These are phyloP conservation scores for Xanthoparmelia taractica DNA, from an alignment of 495 filamentous ascomycete genomes.

Conservation along the genomic window DNA sequence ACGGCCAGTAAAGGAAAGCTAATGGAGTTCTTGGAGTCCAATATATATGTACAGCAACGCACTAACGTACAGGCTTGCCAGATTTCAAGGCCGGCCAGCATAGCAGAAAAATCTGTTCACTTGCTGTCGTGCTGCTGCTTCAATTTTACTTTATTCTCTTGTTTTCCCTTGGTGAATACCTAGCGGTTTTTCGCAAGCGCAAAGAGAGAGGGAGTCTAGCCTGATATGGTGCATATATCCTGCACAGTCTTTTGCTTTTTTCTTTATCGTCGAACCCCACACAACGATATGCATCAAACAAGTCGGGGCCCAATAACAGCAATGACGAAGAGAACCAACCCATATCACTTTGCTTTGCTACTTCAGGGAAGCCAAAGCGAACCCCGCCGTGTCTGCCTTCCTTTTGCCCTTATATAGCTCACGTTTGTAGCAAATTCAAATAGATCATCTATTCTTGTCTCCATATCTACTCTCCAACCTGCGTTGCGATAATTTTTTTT, in stretches of 20 bases:
- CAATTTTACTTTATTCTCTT: too few relatives aligned
- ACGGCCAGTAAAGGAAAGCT: neutral
- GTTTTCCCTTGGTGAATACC: too few relatives aligned
- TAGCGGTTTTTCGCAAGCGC: neutral
- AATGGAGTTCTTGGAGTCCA: neutral
- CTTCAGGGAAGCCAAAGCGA: constrained; percentile 15
- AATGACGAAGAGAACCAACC: too few relatives aligned
- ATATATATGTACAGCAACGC: neutral
- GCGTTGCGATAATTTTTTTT: too few relatives aligned
- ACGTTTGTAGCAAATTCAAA: constrained; percentile 7
- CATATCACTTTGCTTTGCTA: neutral
- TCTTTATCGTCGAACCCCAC: neutral
- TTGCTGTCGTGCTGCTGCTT: too few relatives aligned
- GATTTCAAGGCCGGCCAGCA: too few relatives aligned
- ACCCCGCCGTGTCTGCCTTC: neutral
- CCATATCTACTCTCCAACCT: neutral
- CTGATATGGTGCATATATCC: neutral
- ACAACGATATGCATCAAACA: neutral
- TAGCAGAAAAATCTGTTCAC: too few relatives aligned
- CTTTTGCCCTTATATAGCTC: neutral
- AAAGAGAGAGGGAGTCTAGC: neutral
- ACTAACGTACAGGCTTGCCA: too few relatives aligned
- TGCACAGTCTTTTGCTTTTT: neutral
- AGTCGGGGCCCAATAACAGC: neutral
- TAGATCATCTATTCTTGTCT: neutral